A percentile compares a stretch with the other conserved stretches of the same genome.
These are phyloP conservation scores for Arthrobotrys megalospora DNA, from an alignment of 2,329 filamentous ascomycete genomes.

Conservation along the genomic window DNA sequence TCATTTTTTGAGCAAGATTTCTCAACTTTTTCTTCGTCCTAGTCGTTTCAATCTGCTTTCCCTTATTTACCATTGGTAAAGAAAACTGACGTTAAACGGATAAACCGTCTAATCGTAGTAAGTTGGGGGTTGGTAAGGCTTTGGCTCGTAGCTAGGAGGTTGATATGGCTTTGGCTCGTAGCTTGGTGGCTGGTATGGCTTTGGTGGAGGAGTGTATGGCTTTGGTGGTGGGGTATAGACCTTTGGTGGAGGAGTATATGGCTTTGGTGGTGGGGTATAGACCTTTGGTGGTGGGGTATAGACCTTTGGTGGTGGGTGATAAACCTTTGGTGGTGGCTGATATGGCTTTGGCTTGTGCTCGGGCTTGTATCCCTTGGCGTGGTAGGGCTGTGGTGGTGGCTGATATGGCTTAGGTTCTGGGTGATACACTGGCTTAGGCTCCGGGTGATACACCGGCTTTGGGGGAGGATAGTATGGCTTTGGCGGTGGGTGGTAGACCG, in stretches of 20 bases:
- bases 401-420: conserved; percentile 8
- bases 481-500: neutral
- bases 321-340: conserved; percentile 26
- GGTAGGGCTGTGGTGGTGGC: no score
- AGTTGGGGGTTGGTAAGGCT: conserved; percentile 8
- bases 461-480: conserved; percentile 19
- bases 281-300: neutral
- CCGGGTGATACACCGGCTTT: no score
- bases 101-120: conserved; percentile 23
- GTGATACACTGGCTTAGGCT: conserved; percentile 1
- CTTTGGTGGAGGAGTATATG: conserved; percentile 1
- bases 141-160: conserved; percentile 21
- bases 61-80: neutral
- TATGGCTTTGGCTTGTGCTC: no score
- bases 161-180: conserved; percentile 1
- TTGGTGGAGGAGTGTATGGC: neutral
- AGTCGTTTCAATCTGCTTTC: conserved; percentile 3
- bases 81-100: neutral
- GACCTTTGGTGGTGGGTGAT: neutral
- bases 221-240: neutral
- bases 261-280: neutral
- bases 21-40: no score
- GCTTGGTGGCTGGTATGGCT: neutral
- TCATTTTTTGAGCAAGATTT: neutral
- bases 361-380: no score